Conservation (phyloP, 768 basidiomycete species). For the Cystofilobasidium ferigula region DNA sequence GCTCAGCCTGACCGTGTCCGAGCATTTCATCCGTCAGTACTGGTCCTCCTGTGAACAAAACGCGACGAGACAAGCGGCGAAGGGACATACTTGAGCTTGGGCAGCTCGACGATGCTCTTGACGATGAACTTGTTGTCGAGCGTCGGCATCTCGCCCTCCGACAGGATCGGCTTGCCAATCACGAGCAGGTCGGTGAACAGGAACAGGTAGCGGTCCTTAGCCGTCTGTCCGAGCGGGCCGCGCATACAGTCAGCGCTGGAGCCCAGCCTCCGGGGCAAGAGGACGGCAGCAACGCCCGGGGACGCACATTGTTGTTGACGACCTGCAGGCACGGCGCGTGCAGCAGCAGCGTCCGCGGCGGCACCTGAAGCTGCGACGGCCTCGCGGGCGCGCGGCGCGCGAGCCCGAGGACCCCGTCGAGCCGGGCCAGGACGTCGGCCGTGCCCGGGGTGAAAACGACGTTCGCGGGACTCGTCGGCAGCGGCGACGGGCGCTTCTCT, state of each 20-base stretch:
- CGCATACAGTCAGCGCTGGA: no score
- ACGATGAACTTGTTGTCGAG: conserved; percentile 70
- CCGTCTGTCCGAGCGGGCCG: no score
- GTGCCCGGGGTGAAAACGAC: conserved; percentile 25
- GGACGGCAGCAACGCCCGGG: no score
- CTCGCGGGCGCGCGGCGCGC: conserved; percentile 30
- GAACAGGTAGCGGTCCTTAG: conserved; percentile 92
- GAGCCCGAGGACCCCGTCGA: conserved; percentile 35
- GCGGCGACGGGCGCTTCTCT: no score
- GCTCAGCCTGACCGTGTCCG: conserved; percentile 26
- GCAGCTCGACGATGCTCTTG: conserved; percentile 74
- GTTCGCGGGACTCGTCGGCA: no score
- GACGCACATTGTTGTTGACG: conserved; percentile 53
- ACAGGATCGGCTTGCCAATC: conserved; percentile 76
- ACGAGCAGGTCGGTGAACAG: conserved; percentile 93
- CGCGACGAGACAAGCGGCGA: neutral
- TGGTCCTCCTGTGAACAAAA: neutral
- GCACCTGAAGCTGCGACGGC: conserved; percentile 63
- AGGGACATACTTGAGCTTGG: conserved; percentile 29
- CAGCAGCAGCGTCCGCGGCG: conserved; percentile 72
- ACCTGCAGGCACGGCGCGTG: conserved; percentile 85
- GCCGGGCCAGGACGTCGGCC: conserved; percentile 30
- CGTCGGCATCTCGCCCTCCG: conserved; percentile 43
- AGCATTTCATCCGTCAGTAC: neutral
- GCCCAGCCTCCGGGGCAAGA: no score